Conservation (phyloP, 73 alveolate genomes). For the Effrenium voratum region DNA sequence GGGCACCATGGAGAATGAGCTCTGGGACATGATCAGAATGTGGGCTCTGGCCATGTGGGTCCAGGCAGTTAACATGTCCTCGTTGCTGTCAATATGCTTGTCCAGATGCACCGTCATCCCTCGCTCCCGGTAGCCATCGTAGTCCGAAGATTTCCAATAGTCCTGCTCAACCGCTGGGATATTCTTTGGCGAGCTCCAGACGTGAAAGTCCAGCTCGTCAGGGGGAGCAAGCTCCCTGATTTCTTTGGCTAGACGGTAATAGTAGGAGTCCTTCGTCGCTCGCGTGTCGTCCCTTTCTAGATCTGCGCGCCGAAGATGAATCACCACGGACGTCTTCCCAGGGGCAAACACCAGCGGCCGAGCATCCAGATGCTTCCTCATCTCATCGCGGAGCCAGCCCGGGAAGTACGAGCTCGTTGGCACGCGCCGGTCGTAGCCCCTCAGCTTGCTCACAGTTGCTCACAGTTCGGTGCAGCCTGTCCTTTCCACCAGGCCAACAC, state of each 20-base stretch:
- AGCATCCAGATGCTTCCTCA: slow-evolving; percentile 40
- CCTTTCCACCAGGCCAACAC: background rate
- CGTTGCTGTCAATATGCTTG: slow-evolving; percentile 53
- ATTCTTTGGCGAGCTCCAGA: slow-evolving; percentile 71
- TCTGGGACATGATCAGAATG: slow-evolving; percentile 70
- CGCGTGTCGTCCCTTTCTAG: slow-evolving; percentile 58
- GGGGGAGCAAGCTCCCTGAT: background rate
- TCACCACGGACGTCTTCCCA: slow-evolving; percentile 29
- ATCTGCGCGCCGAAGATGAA: slow-evolving; percentile 72
- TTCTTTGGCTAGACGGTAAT: slow-evolving; percentile 62
- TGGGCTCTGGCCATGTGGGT: slow-evolving; percentile 76
- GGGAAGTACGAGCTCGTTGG: slow-evolving; percentile 52
- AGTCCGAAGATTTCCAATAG: slow-evolving; percentile 66
- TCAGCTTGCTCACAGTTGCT: background rate
- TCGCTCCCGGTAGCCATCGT: slow-evolving; percentile 75
- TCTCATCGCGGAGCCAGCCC: slow-evolving; percentile 48
- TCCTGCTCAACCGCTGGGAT: slow-evolving; percentile 36
- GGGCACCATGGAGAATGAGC: slow-evolving; percentile 84
- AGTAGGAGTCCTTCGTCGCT: slow-evolving; percentile 35
- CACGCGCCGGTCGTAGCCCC: slow-evolving; percentile 84
- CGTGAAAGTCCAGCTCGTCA: slow-evolving; percentile 52
- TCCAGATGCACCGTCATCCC: slow-evolving; percentile 71
- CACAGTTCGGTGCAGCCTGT: background rate
- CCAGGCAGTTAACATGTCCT: slow-evolving; percentile 60
- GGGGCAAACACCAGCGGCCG: slow-evolving; percentile 29